Percentiles rank a stretch among this genome's conserved stretches.
Conservation (phyloP, 1,284 basidiomycete genomes). For the Ustilago hordei region DNA sequence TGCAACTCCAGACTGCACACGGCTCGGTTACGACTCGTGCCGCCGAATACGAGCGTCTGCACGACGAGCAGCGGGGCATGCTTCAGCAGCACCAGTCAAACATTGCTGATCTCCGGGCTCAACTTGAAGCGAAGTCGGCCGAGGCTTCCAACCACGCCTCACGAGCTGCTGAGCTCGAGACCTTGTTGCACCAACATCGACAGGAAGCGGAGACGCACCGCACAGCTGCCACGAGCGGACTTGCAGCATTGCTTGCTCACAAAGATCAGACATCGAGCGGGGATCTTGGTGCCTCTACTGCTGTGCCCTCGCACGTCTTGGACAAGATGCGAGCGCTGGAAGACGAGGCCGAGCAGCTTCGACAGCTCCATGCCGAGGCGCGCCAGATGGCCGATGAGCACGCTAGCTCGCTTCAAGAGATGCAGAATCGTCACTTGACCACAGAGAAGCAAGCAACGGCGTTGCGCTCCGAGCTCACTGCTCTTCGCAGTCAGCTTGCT, state of each 20-base stretch:
- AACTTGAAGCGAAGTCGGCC: conserved; percentile 73
- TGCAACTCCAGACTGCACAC: conserved; percentile 84
- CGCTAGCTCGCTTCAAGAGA: conserved; percentile 75
- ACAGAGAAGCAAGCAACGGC: conserved; percentile 79
- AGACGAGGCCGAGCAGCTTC: conserved; percentile 62
- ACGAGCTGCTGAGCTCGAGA: conserved; percentile 80
- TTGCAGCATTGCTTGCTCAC: conserved; percentile 62
- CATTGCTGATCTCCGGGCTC: conserved; percentile 81
- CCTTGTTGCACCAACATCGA: conserved; percentile 75
- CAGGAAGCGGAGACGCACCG: conserved; percentile 65
- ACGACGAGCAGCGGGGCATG: conserved; percentile 70
- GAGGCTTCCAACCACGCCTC: conserved; percentile 73
- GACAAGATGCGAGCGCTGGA: conserved; percentile 64
- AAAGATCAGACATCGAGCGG: conserved; percentile 46
- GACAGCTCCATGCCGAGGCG: conserved; percentile 63
- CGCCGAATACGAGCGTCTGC: conserved; percentile 82
- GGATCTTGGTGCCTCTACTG: conserved; percentile 31
- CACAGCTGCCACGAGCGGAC: conserved; percentile 58
- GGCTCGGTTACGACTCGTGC: conserved; percentile 81
- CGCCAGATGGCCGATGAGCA: conserved; percentile 69
- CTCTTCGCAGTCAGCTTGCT: conserved; percentile 81
- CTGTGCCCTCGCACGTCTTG: conserved; percentile 53
- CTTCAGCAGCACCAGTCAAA: conserved; percentile 72
- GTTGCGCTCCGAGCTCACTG: conserved; percentile 82
- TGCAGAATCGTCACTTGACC: conserved; percentile 76